These are phyloP conservation scores for Arachis hypogaea DNA, from an alignment of 306 rosid species.

Conservation along the genomic window DNA sequence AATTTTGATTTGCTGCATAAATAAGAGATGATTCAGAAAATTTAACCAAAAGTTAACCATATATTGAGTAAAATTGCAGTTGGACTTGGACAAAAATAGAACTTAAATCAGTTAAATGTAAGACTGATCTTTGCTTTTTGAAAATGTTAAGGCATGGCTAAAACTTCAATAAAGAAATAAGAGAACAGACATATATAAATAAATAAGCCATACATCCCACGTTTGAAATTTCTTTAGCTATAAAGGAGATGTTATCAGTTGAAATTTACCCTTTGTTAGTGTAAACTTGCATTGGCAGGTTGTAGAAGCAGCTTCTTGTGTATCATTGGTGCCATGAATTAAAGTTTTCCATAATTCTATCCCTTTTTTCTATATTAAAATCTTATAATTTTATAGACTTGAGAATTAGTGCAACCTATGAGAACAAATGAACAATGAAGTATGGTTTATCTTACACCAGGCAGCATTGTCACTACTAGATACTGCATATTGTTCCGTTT, in stretches of 20 bases:
- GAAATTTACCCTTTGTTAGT: not conserved
- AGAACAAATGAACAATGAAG: not conserved
- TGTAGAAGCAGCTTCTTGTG: not conserved
- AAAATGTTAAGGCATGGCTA: not conserved
- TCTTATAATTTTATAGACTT: not conserved
- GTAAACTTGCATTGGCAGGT: not conserved
- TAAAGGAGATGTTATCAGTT: too few relatives aligned
- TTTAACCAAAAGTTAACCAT: too few relatives aligned
- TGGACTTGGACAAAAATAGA: not conserved
- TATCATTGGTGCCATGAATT: not conserved
- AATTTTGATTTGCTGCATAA: too few relatives aligned
- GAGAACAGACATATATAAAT: not conserved
- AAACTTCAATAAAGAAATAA: conserved; percentile 3
- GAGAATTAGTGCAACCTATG: not conserved
- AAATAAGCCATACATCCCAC: not conserved
- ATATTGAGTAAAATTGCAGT: too few relatives aligned
- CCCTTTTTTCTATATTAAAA: not conserved
- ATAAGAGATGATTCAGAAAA: too few relatives aligned
- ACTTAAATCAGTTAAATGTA: not conserved
- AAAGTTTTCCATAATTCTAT: not conserved
- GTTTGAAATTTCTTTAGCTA: not conserved
- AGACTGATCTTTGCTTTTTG: not conserved
- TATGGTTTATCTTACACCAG: conserved; percentile 5
- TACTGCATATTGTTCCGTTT: not conserved
- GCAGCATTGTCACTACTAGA: not conserved